Evolutionary conservation across 2,329 filamentous ascomycete genomes (phyloP), one percentile per base, ranked within the genome.

Genomic region (Talaromyces sp.): DNA sequence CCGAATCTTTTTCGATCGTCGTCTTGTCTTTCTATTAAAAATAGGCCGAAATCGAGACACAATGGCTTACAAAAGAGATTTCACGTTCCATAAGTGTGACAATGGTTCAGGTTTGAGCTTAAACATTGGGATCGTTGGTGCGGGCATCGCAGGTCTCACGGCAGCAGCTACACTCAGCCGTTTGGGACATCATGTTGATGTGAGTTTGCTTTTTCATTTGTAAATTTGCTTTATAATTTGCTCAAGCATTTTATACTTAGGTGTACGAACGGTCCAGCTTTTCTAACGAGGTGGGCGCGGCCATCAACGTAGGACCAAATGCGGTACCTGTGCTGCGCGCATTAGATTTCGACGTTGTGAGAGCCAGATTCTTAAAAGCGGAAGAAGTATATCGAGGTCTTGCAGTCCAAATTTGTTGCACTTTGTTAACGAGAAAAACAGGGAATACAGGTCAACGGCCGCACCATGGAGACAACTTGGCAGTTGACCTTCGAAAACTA

Each of bases 281-380:
- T 32, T 79, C 81, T 17, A 80, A 76, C 56, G 85, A 87, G 69
- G 72, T 78, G 0, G 86, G 85, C 0, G 85, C 86, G 3, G 85
- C 85, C 0, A 79, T 88, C n/a, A 84, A 88, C 66, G 69, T 88
- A 6, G 80, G 83, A 0, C 84, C 86, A 0, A 89, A 89, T 65
- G 75, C 80, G 2, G 85, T 86, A 68, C 82, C 83, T 0, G 70
- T 88, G 1, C 73, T 89, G 3, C 70, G 72, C 9, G 71, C 77
- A 38, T 69, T 82, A 54, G 79, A 79, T 0, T 64, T 82, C 1
- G 73, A 77, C 59, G 68, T 70, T 0, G 73, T 74, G 49, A 78
- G 78, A 1, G 75, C 78, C 59, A 78, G 71, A 63, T 69, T 55
- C 59, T 72, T 63, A 27, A 65, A 71, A 58, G 1, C 8, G 9